Conservation (phyloP, 2,329 filamentous ascomycete species). For the Fonsecaea nubica region DNA sequence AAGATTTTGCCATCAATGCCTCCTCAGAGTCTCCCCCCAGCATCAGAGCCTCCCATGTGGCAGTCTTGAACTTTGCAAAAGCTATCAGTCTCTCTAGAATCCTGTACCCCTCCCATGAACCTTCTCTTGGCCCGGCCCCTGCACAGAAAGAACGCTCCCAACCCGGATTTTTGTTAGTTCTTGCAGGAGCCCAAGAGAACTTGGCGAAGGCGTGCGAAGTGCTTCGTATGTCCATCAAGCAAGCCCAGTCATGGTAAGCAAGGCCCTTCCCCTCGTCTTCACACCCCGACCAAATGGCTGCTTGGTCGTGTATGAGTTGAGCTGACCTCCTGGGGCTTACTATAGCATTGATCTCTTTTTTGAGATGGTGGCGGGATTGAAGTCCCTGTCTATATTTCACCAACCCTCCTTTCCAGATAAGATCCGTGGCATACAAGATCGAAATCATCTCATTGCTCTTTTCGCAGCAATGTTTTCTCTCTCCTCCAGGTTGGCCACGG, state of each 20-base stretch:
- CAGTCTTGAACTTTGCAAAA: conserved; percentile 22
- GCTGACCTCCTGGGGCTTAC: not conserved
- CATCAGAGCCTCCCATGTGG: not conserved
- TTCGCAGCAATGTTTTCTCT: conserved; percentile 45
- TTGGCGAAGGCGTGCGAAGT: conserved; percentile 19
- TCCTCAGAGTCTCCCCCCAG: conserved; percentile 23
- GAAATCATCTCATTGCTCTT: conserved; percentile 40
- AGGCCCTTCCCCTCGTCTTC: not conserved
- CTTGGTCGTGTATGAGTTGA: conserved; percentile 1
- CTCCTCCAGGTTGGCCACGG: conserved; percentile 39
- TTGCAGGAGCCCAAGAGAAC: conserved; percentile 19
- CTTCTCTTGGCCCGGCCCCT: not conserved
- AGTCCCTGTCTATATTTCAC: conserved; percentile 44
- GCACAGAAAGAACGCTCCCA: conserved; percentile 7
- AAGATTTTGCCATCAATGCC: conserved; percentile 36
- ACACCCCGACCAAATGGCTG: not conserved
- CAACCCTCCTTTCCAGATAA: conserved; percentile 43
- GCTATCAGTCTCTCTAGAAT: conserved; percentile 20
- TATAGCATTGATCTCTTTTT: conserved; percentile 39
- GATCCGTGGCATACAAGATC: conserved; percentile 35
- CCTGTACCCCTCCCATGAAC: conserved; percentile 21
- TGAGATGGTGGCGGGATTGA: conserved; percentile 40
- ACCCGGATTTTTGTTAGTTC: conserved; percentile 18
- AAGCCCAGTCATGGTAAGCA: conserved; percentile 20
- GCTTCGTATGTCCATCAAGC: conserved; percentile 18